Evolutionary conservation across 2,329 filamentous ascomycete species (phyloP), one percentile per base, ranked within the genome.

Genomic region (Sporothrix pallida): DNA sequence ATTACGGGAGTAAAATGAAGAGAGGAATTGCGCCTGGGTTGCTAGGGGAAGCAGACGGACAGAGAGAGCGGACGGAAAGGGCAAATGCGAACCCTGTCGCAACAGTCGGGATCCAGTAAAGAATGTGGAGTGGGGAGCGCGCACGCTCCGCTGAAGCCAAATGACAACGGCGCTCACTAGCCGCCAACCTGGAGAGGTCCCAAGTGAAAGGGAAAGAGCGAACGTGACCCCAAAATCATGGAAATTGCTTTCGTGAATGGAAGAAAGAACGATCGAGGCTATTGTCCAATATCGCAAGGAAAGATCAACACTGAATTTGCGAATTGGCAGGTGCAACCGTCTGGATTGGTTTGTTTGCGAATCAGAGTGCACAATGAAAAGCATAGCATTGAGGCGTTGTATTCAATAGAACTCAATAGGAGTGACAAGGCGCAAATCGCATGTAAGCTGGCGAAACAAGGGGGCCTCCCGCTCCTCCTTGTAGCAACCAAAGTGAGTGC

Each of bases 81-180:
- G 48, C 44, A 56, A 50, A 48, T 56, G 46, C 31, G 56, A 63
- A 42, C 37, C 62, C 62, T 48, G 44, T 67, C 42, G 54, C 44
- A 63, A 23, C 46, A 13, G 46, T 44, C 46, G 54, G 10, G 37
- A 23, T 44, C 70, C 56, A 15, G 7, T 23, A 48, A 65, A 70
- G 50, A 73, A 73, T 65, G 72, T 74, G 69, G 70, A 72, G 72
- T 31, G 37, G 52, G 46, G 48, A 42, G 50, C 31, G 37, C 26
- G 44, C 17, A 9, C 26, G 37, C 62, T 67, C 48, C n/a, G 37
- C 60, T 23, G 70, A 26, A 52, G 50, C 31, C 52, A 48, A 58
- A 23, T 42, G 37, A 60, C 52, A 37, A 23, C 37, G 37, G 52
- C 69, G 31, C 13, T 13, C 37, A 52, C 46, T 50, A 50, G 46